Percentiles rank a stretch among this genome's conserved stretches.
These are phyloP conservation scores for Rhinocladiella similis DNA, from an alignment of 2,329 filamentous ascomycete species.

Conservation along the genomic window DNA sequence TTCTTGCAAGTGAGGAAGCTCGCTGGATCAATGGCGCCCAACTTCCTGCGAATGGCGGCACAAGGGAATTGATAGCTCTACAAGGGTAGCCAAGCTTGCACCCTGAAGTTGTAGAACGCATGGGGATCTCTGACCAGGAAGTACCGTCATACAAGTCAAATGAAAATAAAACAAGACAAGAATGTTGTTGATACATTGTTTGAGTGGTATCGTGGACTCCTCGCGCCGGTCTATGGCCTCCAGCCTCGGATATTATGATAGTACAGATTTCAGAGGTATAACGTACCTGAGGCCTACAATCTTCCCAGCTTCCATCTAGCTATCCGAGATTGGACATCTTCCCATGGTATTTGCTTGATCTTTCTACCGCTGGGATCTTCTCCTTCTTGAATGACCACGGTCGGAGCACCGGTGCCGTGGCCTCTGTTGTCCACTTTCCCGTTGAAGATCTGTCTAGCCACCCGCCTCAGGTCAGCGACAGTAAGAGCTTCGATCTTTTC, in stretches of 20 bases:
- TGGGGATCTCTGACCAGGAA: too few species aligned
- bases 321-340: constrained; percentile 85
- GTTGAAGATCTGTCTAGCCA: constrained; percentile 75
- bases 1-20: constrained; percentile 46
- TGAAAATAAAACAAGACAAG: background rate
- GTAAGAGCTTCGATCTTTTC: constrained; percentile 78
- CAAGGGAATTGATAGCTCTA: constrained; percentile 8
- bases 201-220: background rate
- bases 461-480: constrained; percentile 75
- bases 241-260: constrained; percentile 1
- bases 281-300: constrained; percentile 40
- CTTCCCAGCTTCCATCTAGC: constrained; percentile 78
- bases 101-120: too few species aligned
- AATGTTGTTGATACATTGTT: background rate
- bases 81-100: too few species aligned
- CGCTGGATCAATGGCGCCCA: constrained; percentile 51
- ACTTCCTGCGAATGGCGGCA: constrained; percentile 37
- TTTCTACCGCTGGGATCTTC: constrained; percentile 69
- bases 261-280: constrained; percentile 6
- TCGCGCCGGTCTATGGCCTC: background rate
- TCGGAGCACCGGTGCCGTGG: constrained; percentile 80
- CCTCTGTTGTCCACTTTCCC: constrained; percentile 76
- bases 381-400: constrained; percentile 91
- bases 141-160: constrained; percentile 14
- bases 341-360: constrained; percentile 70